Evolutionary conservation across 176 grass and related monocot species (phyloP).

Genomic region (Cenchrus purpureus): DNA sequence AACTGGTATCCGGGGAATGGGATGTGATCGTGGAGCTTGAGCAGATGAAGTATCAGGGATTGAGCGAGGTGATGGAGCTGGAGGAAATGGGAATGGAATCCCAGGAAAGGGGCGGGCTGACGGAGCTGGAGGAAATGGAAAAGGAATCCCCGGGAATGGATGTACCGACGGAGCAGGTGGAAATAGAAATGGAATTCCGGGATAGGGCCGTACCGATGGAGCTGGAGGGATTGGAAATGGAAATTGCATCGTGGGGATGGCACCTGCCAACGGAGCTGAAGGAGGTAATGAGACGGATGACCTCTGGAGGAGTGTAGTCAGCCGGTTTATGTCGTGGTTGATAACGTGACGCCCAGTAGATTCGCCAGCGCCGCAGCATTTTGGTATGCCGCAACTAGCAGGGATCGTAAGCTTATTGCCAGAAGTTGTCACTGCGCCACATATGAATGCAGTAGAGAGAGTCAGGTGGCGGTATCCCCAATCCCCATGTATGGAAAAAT

Average conservation of each 20-base stretch:
- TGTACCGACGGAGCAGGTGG: not conserved
- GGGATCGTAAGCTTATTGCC: constrained; percentile 43
- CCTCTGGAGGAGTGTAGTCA: constrained; percentile 27
- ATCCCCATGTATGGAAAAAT: not conserved
- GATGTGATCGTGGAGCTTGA: too few species aligned
- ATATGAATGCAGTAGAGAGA: not conserved
- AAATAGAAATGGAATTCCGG: not conserved
- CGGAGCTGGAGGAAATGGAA: too few species aligned
- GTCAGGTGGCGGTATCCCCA: not conserved
- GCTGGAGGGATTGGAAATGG: too few species aligned
- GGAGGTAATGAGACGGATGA: not conserved
- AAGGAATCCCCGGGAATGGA: not conserved
- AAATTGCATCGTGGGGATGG: not conserved
- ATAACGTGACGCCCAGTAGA: not conserved
- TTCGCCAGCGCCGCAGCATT: not conserved
- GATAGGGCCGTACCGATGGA: too few species aligned
- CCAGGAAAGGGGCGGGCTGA: too few species aligned
- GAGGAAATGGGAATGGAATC: too few species aligned
- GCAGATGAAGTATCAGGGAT: too few species aligned
- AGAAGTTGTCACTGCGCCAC: not conserved
- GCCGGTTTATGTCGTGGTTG: constrained; percentile 20
- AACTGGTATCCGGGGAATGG: too few species aligned
- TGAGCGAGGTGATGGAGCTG: too few species aligned
- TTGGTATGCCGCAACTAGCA: not conserved
- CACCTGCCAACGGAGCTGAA: not conserved